Base-by-base conservation (phyloP, 2,329 filamentous ascomycete species). In the Colletotrichum eleusines region DNA sequence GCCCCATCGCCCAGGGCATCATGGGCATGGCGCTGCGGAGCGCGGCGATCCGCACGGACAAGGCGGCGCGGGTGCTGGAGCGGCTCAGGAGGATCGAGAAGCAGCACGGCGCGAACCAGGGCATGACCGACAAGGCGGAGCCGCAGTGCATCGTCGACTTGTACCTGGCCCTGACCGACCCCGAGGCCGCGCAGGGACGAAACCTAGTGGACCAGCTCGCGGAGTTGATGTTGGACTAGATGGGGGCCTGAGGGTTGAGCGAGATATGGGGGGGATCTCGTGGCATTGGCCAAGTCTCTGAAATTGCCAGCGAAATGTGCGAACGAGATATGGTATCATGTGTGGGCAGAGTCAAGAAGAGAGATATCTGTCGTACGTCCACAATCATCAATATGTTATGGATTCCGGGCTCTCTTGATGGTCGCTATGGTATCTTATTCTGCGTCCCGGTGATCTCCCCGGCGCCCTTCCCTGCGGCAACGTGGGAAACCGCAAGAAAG, bases 1-100 rank as follows among this genome's bases (percentile, higher is more conserved):
- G 63, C 4, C 44, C 42, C 42, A 31, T 60, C 31, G 28, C 63
- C 16, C 40, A 66, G 42, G 63, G 63, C 20, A 66, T 66, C 42
- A 33, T 61, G 5, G 54, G 53, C 5, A 60, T 66, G 63, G 63
- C 63, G 23, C 42, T 66, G 23, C 63, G 63, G 12, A 44, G 33
- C 40, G 55, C 23, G 28, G 63, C 46, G 23, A 66, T 66, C 11
- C 31, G 2, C 7, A 18, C 63, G 14, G 31, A 18, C 4, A 51
- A 26, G 31, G 63, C 63, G 8, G 31, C 38, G 28, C 42, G 33
- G 31, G 31, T 66, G 9, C 23, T 60, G 31, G 23, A 7, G 18
- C 42, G 48, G 12, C 42, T 66, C 5, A 23, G 23, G 11, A 31
- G 51, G 26, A 61, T 38, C 1, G 63, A 38, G 28, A 48, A 31